These are phyloP conservation scores for Ascochyta pisi DNA, from an alignment of 2,329 filamentous ascomycete species.

Conservation along the genomic window DNA sequence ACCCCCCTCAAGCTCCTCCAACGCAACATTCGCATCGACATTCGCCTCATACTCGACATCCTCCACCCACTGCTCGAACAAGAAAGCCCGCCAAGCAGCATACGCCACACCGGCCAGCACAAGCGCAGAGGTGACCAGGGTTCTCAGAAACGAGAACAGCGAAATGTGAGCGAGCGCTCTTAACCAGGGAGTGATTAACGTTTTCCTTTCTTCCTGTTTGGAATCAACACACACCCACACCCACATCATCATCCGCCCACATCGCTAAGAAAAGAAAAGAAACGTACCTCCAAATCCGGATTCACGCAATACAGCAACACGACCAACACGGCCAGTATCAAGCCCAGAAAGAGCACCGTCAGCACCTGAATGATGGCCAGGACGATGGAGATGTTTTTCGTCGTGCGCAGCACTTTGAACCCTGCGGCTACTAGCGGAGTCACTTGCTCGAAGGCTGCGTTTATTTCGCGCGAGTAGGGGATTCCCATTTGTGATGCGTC, in stretches of 20 bases:
- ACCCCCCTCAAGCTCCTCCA: slow-evolving; percentile 31
- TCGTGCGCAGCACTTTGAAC: slow-evolving; percentile 58
- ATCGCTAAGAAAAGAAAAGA: neutral
- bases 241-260: neutral
- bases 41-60: slow-evolving; percentile 40
- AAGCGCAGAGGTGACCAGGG: neutral
- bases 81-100: slow-evolving; percentile 26
- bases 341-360: slow-evolving; percentile 51
- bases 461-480: slow-evolving; percentile 60
- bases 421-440: slow-evolving; percentile 59
- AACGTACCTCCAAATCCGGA: slow-evolving; percentile 53
- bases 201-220: slow-evolving; percentile 44
- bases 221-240: neutral
- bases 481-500: slow-evolving; percentile 53
- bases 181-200: slow-evolving; percentile 54
- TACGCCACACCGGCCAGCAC: slow-evolving; percentile 12
- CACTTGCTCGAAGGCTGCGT: slow-evolving; percentile 60
- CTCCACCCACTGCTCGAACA: slow-evolving; percentile 33
- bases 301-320: slow-evolving; percentile 55
- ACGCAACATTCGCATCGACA: slow-evolving; percentile 38
- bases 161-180: slow-evolving; percentile 39
- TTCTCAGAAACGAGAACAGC: slow-evolving; percentile 28
- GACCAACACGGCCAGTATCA: slow-evolving; percentile 51
- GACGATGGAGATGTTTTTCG: slow-evolving; percentile 58
- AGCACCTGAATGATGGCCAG: slow-evolving; percentile 57